These are phyloP conservation scores for Acidomyces sp. DNA, from an alignment of 495 filamentous ascomycete species.

Conservation along the genomic window DNA sequence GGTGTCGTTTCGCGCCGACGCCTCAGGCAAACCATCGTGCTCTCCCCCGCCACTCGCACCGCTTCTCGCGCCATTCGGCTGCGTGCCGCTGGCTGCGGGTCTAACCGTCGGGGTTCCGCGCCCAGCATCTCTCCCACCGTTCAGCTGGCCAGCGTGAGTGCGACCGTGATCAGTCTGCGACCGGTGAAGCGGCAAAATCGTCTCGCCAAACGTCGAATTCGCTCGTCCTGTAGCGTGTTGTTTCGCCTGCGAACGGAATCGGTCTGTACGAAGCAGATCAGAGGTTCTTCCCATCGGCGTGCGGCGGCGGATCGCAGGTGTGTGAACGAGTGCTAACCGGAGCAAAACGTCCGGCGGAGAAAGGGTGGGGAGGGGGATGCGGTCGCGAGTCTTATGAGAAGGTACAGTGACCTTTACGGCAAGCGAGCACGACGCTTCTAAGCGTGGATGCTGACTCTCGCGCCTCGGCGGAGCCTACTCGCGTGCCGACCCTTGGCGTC, in stretches of 20 bases:
- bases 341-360: background rate
- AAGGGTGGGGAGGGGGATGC: background rate
- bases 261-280: slow-evolving; percentile 23
- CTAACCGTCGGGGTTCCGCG: slow-evolving; percentile 9
- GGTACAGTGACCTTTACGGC: background rate
- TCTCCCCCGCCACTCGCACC: slow-evolving; percentile 17
- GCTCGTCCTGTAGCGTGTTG: slow-evolving; percentile 10
- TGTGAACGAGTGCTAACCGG: background rate
- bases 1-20: slow-evolving; percentile 23
- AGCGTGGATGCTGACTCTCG: background rate
- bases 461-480: background rate
- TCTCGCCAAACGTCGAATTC: background rate
- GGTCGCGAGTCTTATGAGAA: background rate
- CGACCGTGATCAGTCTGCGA: background rate
- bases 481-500: background rate
- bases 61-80: background rate
- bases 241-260: slow-evolving; percentile 11
- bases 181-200: slow-evolving; percentile 6
- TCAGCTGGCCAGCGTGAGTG: slow-evolving; percentile 16
- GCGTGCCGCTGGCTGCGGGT: background rate
- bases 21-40: slow-evolving; percentile 2
- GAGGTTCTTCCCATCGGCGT: slow-evolving; percentile 54
- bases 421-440: background rate
- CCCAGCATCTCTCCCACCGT: slow-evolving; percentile 9
- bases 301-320: slow-evolving; percentile 3